phyloP scores from a whole-genome alignment of 148 eudicot species.

The Cornus kousa region DNA sequence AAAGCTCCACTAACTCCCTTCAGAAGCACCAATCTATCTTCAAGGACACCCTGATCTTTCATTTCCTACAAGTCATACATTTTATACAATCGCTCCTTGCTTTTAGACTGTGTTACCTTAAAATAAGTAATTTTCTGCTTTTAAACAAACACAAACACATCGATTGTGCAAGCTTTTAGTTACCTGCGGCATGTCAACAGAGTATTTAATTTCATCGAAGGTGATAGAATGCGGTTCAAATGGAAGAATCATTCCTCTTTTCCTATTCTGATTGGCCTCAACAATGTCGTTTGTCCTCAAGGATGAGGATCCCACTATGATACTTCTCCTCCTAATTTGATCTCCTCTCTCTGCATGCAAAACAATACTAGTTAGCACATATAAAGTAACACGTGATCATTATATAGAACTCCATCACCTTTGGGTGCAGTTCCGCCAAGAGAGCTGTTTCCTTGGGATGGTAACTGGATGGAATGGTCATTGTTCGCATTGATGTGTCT shows the following conservation, averaged over 20 bases:
- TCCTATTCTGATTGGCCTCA: slow-evolving; percentile 20
- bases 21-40: slow-evolving; percentile 59
- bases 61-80: slow-evolving; percentile 57
- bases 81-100: neutral
- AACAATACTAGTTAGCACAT: neutral
- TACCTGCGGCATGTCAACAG: slow-evolving; percentile 81
- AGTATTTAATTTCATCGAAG: slow-evolving; percentile 60
- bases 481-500: slow-evolving; percentile 17
- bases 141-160: neutral
- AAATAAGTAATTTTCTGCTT: neutral
- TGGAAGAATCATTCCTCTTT: slow-evolving; percentile 77
- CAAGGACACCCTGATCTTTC: slow-evolving; percentile 56
- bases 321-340: slow-evolving; percentile 2
- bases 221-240: slow-evolving; percentile 69
- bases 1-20: slow-evolving; percentile 73
- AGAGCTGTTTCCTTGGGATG: slow-evolving; percentile 18
- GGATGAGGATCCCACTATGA: neutral
- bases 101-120: neutral
- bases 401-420: slow-evolving; percentile 19
- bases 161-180: neutral
- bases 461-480: slow-evolving; percentile 24
- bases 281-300: neutral
- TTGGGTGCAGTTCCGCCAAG: slow-evolving; percentile 5
- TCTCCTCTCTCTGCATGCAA: slow-evolving; percentile 5
- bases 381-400: neutral